Evolutionary conservation across 345 rosid species (phyloP).

Genomic region (Ceriops decandra): DNA sequence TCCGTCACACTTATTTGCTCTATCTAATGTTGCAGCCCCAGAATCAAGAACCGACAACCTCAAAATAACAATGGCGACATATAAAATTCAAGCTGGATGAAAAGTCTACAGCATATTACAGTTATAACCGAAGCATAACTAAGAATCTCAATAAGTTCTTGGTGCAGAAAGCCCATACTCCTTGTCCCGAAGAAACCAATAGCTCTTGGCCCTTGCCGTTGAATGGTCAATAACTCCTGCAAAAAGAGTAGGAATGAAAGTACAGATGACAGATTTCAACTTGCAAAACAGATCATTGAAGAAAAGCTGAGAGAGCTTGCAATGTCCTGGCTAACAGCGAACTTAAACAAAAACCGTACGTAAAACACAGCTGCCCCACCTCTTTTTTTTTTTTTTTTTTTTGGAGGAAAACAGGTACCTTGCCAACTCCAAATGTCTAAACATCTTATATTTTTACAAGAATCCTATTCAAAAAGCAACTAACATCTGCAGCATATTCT

Average conservation of each 20-base stretch:
- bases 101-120: conserved; percentile 41
- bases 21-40: neutral
- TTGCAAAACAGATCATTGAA: neutral
- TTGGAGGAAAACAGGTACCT: too few relatives aligned
- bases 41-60: conserved; percentile 7
- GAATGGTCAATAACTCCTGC: conserved; percentile 96
- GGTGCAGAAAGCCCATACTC: conserved; percentile 99
- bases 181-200: conserved; percentile 96
- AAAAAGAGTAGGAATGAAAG: conserved; percentile 5
- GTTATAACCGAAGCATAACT: conserved; percentile 99
- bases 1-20: neutral
- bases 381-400: neutral
- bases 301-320: neutral
- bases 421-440: too few relatives aligned
- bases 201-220: conserved; percentile 95
- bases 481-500: too few relatives aligned
- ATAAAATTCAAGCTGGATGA: neutral
- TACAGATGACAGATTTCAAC: neutral
- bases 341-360: too few relatives aligned
- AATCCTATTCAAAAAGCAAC: too few relatives aligned
- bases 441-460: too few relatives aligned
- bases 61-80: neutral
- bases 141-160: conserved; percentile 93
- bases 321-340: too few relatives aligned
- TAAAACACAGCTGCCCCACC: neutral